Base-by-base conservation (phyloP, 164 flowering plant species). In the Protea cynaroides region DNA sequence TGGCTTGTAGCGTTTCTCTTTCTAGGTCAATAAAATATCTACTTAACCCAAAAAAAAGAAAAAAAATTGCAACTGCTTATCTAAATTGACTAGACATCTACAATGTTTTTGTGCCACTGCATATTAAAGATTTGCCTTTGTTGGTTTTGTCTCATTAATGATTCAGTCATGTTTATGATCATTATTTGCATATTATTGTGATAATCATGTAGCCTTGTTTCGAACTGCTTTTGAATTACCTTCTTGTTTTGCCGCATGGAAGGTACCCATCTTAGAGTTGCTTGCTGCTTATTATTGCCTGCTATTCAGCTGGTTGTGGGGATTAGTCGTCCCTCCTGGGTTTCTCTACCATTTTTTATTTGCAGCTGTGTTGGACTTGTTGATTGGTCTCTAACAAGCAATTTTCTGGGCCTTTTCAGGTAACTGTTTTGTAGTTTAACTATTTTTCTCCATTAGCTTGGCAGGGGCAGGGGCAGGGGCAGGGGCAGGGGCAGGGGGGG, bases 301-400 rank as follows among this genome's bases (percentile, higher is more conserved):
- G 85, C 81, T 24, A 62, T 93, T 73, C 98, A 93, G 74, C 79
- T 93, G 71, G 82, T 81, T 72, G 87, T 78, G 67, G 98, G 97
- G 68, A 93, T 93, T 59, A 90, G 97, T 79, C 75, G 74, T 76
- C 97, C 97, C 9, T 90, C 98, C 63, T 93, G 98, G 98, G 77
- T 85, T 69, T 89, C 96, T 70, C 75, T 93, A 51, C 98, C 98
- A 25, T 93, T 86, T 81, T 93, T 93, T 64, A 74, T 93, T 58
- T 83, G 92, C 73, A 88, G 97, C 79, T 93, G 97, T 75, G 82
- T 80, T 62, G 92, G 98, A 25, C 92, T 93, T 72, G 94, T 89
- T 54, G 86, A 88, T 71, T 90, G 92, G 94, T 93, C 98, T 70
- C 72, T 93, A 53, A 87, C 96, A 53, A 93, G 97, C 86, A 90